Evolutionary conservation across 2,329 filamentous ascomycete species (phyloP).

Genomic region (Cordyceps tenuipes): DNA sequence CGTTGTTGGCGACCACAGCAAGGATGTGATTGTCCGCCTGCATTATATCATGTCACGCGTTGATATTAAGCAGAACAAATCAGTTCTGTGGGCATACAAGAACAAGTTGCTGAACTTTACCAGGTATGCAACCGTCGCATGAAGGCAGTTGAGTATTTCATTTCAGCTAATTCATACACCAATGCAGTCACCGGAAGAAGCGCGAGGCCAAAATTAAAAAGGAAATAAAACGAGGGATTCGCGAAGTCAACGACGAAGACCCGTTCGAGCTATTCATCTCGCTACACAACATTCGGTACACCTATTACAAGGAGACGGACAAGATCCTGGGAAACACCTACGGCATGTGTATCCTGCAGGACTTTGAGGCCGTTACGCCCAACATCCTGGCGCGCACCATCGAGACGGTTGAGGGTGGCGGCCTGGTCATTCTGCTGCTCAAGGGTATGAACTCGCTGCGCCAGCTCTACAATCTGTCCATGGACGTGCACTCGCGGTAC

Average conservation of each 20-base stretch:
- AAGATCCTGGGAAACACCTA: slow-evolving; percentile 98
- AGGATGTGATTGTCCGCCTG: slow-evolving; percentile 90
- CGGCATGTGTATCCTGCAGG: slow-evolving; percentile 96
- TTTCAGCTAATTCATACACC: slow-evolving; percentile 7
- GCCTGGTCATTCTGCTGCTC: slow-evolving; percentile 78
- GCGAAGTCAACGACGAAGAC: slow-evolving; percentile 87
- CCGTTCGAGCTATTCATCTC: slow-evolving; percentile 97
- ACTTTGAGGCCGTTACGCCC: slow-evolving; percentile 97
- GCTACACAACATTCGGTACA: slow-evolving; percentile 94
- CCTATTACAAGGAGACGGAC: slow-evolving; percentile 99
- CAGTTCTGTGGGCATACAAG: slow-evolving; percentile 97
- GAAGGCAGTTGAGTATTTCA: neutral
- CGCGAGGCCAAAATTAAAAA: slow-evolving; percentile 97
- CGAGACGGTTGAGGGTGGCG: slow-evolving; percentile 95
- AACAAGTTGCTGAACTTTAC: slow-evolving; percentile 93
- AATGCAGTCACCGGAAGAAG: slow-evolving; percentile 83
- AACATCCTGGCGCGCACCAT: slow-evolving; percentile 91
- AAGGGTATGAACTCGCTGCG: slow-evolving; percentile 97
- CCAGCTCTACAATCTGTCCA: slow-evolving; percentile 91
- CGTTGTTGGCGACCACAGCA: slow-evolving; percentile 85
- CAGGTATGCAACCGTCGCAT: slow-evolving; percentile 36
- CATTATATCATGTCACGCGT: slow-evolving; percentile 89
- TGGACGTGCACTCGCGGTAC: slow-evolving; percentile 97
- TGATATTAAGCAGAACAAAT: slow-evolving; percentile 84
- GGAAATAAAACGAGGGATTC: slow-evolving; percentile 88